These are phyloP conservation scores for Trichoderma arundinaceum DNA, from an alignment of 2,329 filamentous ascomycete species.

Conservation along the genomic window DNA sequence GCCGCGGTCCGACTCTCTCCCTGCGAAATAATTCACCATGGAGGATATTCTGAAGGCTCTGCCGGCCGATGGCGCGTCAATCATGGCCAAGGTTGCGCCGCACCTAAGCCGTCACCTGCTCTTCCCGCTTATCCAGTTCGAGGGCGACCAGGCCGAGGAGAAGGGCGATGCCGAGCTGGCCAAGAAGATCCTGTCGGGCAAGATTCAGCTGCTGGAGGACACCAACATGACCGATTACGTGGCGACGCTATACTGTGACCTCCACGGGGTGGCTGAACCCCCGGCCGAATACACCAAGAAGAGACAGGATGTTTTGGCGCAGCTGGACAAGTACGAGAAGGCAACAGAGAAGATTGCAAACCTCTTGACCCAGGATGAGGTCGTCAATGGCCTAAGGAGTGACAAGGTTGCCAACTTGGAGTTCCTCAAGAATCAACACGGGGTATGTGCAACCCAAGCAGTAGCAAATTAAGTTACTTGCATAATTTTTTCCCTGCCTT, in stretches of 20 bases:
- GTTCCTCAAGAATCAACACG: conserved; percentile 95
- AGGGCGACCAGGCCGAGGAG: conserved; percentile 80
- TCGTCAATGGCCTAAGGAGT: conserved; percentile 86
- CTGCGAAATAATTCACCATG: conserved; percentile 38
- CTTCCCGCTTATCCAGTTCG: conserved; percentile 94
- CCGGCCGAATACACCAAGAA: conserved; percentile 88
- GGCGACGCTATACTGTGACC: conserved; percentile 85
- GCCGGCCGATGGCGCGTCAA: conserved; percentile 71
- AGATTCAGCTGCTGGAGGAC: conserved; percentile 92
- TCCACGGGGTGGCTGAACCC: conserved; percentile 77
- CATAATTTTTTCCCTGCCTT: neutral
- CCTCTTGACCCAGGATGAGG: conserved; percentile 84
- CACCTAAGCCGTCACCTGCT: conserved; percentile 95
- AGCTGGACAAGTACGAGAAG: conserved; percentile 82
- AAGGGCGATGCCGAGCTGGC: conserved; percentile 63
- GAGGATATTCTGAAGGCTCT: conserved; percentile 58
- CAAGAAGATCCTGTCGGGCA: conserved; percentile 78
- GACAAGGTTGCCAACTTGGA: conserved; percentile 99
- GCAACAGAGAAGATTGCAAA: conserved; percentile 88
- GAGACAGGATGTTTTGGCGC: conserved; percentile 84
- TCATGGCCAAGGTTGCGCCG: conserved; percentile 86
- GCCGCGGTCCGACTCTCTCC: conserved; percentile 10
- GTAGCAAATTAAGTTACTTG: conserved; percentile 2
- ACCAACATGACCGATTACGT: conserved; percentile 99
- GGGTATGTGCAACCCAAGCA: conserved; percentile 59